Base-by-base conservation (phyloP, 2,329 filamentous ascomycete species). In the Colletotrichum spaethianum region DNA sequence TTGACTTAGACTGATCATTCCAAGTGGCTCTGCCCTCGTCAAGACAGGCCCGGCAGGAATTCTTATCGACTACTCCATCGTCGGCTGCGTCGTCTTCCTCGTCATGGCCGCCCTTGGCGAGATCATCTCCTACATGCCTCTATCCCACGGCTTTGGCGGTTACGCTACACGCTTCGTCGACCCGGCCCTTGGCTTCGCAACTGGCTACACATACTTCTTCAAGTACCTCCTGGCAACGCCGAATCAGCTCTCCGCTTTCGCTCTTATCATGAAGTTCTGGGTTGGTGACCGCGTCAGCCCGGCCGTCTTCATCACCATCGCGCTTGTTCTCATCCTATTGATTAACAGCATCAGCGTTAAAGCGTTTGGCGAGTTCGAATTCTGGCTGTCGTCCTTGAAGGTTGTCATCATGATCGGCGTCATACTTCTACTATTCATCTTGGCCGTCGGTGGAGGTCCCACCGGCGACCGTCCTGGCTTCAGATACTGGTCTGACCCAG, bases 81-180 rank as follows among this genome's bases (percentile, higher is more conserved):
- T 87, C 75, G 84, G 82, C 65, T 77, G 85, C 5, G 84, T 89
- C 59, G 86, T 90, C 38, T 90, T 85, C 78, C 86, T 86, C 23
- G 87, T 90, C 76, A 90, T 90, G 85, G 81, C 82, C 20, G 79
- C 79, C 11, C 75, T 83, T 20, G 81, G 81, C 18, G 81, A 83
- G 69, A 80, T 81, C 77, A 76, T 78, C 1, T 72, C 79, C 0
- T 78, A 76, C 12, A 64, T 80, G n/a, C 79, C 79, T 0, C 70
- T 78, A 46, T 75, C 76, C n/a, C 77, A 79, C 33, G 77, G 89
- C 72, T 93, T 93, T 78, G 89, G 90, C 55, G 89, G 90, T 59
- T 93, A 92, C 74, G 90, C 90, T 28, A 85, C 87, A 53, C 86
- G 91, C 63, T 93, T 91, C 81, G 87, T 87, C 75, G 90, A 93